Conservation (phyloP, 176 grass and related monocot genomes). For the Bothriochloa decipiens region DNA sequence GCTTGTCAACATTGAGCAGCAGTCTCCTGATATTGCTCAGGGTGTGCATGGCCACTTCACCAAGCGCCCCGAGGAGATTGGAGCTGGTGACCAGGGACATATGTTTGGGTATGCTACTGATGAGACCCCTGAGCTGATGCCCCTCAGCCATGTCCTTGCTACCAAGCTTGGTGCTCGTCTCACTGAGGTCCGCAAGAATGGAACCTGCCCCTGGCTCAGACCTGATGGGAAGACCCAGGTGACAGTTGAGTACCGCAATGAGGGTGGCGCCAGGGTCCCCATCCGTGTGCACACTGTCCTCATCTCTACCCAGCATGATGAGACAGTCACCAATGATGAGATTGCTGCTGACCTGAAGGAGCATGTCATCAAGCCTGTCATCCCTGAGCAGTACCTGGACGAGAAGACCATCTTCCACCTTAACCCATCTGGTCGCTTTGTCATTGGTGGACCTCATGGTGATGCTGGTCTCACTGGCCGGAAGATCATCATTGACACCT, state of each 20-base stretch:
- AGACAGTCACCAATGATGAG: conserved; percentile 66
- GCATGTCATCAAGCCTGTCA: conserved; percentile 64
- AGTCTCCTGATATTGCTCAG: conserved; percentile 62
- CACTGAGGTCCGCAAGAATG: conserved; percentile 63
- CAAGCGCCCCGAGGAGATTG: conserved; percentile 67
- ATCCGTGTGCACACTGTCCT: conserved; percentile 55
- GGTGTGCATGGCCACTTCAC: conserved; percentile 65
- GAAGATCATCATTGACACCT: conserved; percentile 69
- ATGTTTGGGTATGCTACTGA: conserved; percentile 71
- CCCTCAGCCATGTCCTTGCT: conserved; percentile 66
- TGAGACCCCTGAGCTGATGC: conserved; percentile 66
- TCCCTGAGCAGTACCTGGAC: conserved; percentile 59
- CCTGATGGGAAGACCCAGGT: conserved; percentile 66
- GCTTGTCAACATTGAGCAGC: conserved; percentile 63
- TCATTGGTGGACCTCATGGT: conserved; percentile 63
- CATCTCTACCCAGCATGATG: conserved; percentile 67
- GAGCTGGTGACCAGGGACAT: conserved; percentile 64
- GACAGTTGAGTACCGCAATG: conserved; percentile 62
- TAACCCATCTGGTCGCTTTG: conserved; percentile 63
- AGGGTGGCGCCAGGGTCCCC: conserved; percentile 54
- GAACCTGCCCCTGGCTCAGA: conserved; percentile 57
- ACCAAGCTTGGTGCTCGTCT: conserved; percentile 59
- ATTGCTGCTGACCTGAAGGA: conserved; percentile 63
- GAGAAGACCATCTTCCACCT: conserved; percentile 70
- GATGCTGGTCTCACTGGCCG: conserved; percentile 64